A percentile compares a stretch with the other conserved stretches of the same genome.
phyloP scores from a whole-genome alignment of 2,329 filamentous ascomycete genomes.

The Ophiostoma pallidulum region DNA sequence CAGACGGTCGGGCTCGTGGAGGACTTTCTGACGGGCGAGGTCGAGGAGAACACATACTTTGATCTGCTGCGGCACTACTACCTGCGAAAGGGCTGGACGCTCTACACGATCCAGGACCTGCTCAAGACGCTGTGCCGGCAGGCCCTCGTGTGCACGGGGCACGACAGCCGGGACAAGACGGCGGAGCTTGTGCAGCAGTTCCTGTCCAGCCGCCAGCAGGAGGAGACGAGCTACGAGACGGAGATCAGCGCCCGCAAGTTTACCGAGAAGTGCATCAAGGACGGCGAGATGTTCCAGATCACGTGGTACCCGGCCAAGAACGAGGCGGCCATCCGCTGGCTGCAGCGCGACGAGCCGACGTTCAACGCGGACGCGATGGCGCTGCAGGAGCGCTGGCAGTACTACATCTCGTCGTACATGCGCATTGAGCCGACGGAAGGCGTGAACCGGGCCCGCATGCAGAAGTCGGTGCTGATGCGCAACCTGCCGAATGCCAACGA shows the following conservation, averaged over 20 bases:
- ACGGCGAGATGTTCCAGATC: slow-evolving; percentile 83
- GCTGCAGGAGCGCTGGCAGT: slow-evolving; percentile 76
- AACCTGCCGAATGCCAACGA: slow-evolving; percentile 57
- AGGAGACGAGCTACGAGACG: slow-evolving; percentile 79
- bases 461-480: slow-evolving; percentile 59
- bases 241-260: slow-evolving; percentile 88
- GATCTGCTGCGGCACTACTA: slow-evolving; percentile 89
- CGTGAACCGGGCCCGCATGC: slow-evolving; percentile 53
- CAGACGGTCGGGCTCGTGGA: slow-evolving; percentile 81
- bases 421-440: slow-evolving; percentile 83
- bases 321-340: slow-evolving; percentile 62
- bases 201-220: slow-evolving; percentile 67
- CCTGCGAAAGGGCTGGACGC: slow-evolving; percentile 78
- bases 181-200: slow-evolving; percentile 84
- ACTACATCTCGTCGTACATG: slow-evolving; percentile 88
- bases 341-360: slow-evolving; percentile 60
- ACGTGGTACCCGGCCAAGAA: slow-evolving; percentile 65
- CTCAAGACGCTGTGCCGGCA: slow-evolving; percentile 73
- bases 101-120: slow-evolving; percentile 88
- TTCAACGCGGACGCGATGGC: slow-evolving; percentile 87
- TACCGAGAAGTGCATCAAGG: slow-evolving; percentile 86
- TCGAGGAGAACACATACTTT: slow-evolving; percentile 77
- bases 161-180: slow-evolving; percentile 87
- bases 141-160: slow-evolving; percentile 71
- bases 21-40: slow-evolving; percentile 71